Evolutionary conservation across 116 monocot species (phyloP).

Genomic region (Posidonia oceanica): DNA sequence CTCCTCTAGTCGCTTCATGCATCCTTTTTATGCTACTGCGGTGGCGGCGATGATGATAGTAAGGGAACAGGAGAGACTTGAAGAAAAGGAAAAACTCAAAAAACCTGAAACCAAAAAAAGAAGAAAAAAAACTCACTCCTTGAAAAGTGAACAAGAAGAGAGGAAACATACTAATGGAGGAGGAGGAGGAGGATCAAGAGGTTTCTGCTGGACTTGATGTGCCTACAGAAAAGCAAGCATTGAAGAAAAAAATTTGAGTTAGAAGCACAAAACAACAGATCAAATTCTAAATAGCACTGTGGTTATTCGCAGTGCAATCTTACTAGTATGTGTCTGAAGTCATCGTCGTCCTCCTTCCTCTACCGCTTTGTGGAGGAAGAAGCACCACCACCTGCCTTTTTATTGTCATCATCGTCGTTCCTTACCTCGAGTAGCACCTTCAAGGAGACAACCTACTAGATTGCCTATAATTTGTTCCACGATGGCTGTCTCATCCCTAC

Average conservation of each 20-base stretch:
- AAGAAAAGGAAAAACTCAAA: neutral
- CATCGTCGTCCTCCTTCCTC: neutral
- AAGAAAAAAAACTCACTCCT: neutral
- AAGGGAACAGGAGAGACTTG: neutral
- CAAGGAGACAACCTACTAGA: constrained; percentile 97
- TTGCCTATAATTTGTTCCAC: constrained; percentile 97
- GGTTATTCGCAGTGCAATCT: too few species aligned
- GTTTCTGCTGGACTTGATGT: neutral
- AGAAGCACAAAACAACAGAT: too few species aligned
- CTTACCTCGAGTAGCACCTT: constrained; percentile 69
- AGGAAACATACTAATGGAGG: neutral
- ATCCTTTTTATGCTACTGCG: neutral
- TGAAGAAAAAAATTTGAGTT: too few species aligned
- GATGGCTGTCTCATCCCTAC: constrained; percentile 94
- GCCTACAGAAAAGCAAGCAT: too few species aligned
- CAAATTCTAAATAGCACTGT: too few species aligned
- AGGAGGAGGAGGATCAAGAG: constrained; percentile 10
- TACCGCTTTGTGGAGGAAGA: constrained; percentile 4
- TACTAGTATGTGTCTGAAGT: too few species aligned
- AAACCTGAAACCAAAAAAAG: neutral
- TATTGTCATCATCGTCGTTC: constrained; percentile 9
- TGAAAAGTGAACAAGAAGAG: too few species aligned
- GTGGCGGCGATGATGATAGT: neutral
- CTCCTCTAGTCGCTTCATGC: neutral
- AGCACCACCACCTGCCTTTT: neutral